phyloP scores from a whole-genome alignment of 2,329 filamentous ascomycete species.

The Byssoonygena ceratinophila region DNA sequence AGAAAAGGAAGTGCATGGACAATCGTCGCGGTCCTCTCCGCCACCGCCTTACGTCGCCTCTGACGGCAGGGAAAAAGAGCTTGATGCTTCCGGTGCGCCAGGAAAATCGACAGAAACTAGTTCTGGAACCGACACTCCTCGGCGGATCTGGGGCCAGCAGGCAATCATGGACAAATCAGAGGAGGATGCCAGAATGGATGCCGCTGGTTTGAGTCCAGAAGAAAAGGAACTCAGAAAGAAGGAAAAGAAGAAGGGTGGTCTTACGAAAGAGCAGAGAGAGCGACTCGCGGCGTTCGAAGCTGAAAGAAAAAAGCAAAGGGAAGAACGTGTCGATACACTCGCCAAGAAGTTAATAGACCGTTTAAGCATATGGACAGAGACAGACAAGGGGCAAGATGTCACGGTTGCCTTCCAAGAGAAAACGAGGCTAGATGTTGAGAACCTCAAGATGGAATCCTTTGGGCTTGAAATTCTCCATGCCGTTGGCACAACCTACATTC shows the following conservation, averaged over 20 bases:
- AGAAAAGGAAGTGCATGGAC: conserved; percentile 21
- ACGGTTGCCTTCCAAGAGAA: conserved; percentile 87
- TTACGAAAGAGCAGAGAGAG: conserved; percentile 87
- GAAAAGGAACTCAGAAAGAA: conserved; percentile 67
- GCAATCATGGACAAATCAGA: conserved; percentile 83
- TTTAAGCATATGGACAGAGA: conserved; percentile 92
- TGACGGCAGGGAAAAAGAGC: conserved; percentile 16
- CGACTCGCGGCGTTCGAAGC: conserved; percentile 79
- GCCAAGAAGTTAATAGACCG: conserved; percentile 77
- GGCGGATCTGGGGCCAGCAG: conserved; percentile 59
- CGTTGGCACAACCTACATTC: conserved; percentile 80
- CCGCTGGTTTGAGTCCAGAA: conserved; percentile 57
- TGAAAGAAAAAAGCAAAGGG: conserved; percentile 70
- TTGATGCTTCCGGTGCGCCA: not conserved
- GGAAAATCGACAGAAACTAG: conserved; percentile 17
- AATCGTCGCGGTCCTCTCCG: not conserved
- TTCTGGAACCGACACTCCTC: conserved; percentile 40
- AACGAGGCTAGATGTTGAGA: conserved; percentile 88
- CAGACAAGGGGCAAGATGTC: conserved; percentile 75
- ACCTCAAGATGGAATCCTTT: conserved; percentile 98
- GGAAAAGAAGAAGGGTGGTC: conserved; percentile 66
- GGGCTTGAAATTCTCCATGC: conserved; percentile 93
- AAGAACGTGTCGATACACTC: conserved; percentile 81
- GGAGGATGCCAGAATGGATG: conserved; percentile 57
- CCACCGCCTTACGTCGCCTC: conserved; percentile 13